Conservation (phyloP, 306 rosid species). For the Purshia tridentata region DNA sequence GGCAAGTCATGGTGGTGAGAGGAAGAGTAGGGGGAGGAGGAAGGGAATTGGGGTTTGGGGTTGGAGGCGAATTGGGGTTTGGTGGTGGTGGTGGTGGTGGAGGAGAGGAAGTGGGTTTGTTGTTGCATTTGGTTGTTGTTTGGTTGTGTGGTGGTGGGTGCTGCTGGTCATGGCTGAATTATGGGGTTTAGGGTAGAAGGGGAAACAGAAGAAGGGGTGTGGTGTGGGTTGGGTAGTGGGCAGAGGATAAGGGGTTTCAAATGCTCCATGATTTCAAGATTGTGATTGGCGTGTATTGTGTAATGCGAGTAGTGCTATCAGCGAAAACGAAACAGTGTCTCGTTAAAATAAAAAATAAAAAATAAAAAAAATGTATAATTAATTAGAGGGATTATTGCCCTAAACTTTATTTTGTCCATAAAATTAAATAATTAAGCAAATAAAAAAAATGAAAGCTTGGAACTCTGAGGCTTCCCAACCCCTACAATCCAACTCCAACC, state of each 20-base stretch:
- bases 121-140: conserved; percentile 26
- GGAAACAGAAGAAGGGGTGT: background rate
- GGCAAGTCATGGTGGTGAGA: conserved; percentile 10
- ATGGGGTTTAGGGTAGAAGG: background rate
- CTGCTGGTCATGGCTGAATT: conserved; percentile 8
- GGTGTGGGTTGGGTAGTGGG: background rate
- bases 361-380: too few species aligned
- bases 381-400: too few species aligned
- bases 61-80: background rate
- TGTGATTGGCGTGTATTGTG: background rate
- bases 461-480: too few species aligned
- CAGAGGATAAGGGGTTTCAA: conserved; percentile 16
- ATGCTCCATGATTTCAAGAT: background rate
- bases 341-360: too few species aligned
- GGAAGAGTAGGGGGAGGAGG: conserved; percentile 10
- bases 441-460: too few species aligned
- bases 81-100: conserved; percentile 15
- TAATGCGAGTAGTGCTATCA: background rate
- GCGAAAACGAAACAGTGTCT: too few species aligned
- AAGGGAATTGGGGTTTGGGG: conserved; percentile 10
- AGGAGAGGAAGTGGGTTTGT: conserved; percentile 32
- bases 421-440: too few species aligned
- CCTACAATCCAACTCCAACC: too few species aligned
- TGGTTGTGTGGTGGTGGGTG: background rate
- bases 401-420: too few species aligned